Conservation (phyloP, 148 eudicot species). For the Bassia scoparia region DNA sequence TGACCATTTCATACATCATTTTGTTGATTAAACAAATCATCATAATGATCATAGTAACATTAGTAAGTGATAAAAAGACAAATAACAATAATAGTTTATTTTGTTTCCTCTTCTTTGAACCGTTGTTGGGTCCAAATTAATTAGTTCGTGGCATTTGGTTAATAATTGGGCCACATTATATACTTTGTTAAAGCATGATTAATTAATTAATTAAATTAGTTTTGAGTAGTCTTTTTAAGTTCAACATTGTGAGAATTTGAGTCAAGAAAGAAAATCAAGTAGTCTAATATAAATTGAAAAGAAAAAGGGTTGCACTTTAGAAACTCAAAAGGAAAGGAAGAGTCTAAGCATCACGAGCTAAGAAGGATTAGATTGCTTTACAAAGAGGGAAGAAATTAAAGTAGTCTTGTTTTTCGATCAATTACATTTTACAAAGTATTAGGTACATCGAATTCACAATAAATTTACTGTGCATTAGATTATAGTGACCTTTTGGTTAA, state of each 20-base stretch:
- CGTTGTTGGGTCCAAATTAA: conserved; percentile 16
- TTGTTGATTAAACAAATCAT: conserved; percentile 10
- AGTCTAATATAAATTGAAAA: neutral
- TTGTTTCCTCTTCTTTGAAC: neutral
- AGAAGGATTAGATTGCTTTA: neutral
- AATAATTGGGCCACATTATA: conserved; percentile 24
- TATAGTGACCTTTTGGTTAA: too few species aligned
- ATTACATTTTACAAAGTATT: too few species aligned
- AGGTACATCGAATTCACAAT: too few species aligned
- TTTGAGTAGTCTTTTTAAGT: too few species aligned
- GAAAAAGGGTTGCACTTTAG: conserved; percentile 1
- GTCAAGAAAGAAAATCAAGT: neutral
- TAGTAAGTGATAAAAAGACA: neutral
- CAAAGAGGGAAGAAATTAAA: conserved; percentile 18
- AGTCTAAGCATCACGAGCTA: neutral
- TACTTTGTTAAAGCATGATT: conserved; percentile 15
- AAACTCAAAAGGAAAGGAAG: neutral
- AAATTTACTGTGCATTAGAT: too few species aligned
- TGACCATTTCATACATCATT: conserved; percentile 17
- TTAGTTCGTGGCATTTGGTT: conserved; percentile 8
- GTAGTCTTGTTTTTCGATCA: conserved; percentile 25
- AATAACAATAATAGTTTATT: neutral
- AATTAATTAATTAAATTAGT: too few species aligned
- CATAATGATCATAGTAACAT: neutral
- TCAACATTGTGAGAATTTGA: neutral